These are phyloP conservation scores for Dothideomycetidae sp. DNA, from an alignment of 2,329 filamentous ascomycete species.

Conservation along the genomic window DNA sequence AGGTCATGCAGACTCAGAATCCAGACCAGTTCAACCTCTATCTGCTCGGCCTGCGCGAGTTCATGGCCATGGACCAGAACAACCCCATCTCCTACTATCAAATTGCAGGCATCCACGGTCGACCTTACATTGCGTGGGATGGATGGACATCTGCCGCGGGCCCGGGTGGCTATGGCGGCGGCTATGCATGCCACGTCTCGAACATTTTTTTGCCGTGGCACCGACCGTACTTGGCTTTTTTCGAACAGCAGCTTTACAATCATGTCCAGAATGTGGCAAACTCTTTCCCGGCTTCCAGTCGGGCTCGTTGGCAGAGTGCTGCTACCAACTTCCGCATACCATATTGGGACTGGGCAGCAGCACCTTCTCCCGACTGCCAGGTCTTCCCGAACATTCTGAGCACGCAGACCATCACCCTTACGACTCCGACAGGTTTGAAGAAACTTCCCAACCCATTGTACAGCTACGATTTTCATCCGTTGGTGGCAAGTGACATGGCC, in stretches of 20 bases:
- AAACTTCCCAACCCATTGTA: no score
- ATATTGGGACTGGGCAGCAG: conserved; percentile 39
- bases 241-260: conserved; percentile 35
- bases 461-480: conserved; percentile 23
- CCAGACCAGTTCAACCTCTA: conserved; percentile 61
- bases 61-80: conserved; percentile 52
- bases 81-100: conserved; percentile 62
- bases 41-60: conserved; percentile 57
- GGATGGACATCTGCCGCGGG: no score
- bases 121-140: conserved; percentile 49
- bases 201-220: conserved; percentile 73
- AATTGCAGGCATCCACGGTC: conserved; percentile 67
- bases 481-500: no score
- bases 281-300: conserved; percentile 23
- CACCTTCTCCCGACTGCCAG: no score
- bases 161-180: conserved; percentile 39
- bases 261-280: conserved; percentile 28
- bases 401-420: no score
- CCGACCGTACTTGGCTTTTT: conserved; percentile 58
- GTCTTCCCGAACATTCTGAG: no score
- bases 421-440: no score
- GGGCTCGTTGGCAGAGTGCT: conserved; percentile 26
- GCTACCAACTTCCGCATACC: conserved; percentile 30
- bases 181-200: conserved; percentile 66
- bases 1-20: conserved; percentile 45